Evolutionary conservation across 495 filamentous ascomycete genomes (phyloP).

Genomic region (Penicillium macrosclerotiorum): DNA sequence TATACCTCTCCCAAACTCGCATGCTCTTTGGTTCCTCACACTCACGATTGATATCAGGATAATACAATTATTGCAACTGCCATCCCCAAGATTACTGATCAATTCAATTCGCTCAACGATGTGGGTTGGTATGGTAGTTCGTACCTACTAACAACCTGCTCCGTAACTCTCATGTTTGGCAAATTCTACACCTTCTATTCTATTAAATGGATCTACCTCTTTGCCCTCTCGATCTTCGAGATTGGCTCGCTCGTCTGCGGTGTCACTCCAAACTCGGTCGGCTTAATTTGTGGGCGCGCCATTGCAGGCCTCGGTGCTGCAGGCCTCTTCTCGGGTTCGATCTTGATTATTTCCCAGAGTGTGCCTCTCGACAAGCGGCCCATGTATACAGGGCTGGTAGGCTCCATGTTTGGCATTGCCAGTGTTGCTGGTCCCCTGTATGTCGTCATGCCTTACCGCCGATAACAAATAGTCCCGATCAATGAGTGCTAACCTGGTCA

Average conservation of each 20-base stretch:
- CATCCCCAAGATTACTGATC: slow-evolving; percentile 78
- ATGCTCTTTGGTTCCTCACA: background rate
- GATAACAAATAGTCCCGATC: too few species aligned
- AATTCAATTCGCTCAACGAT: slow-evolving; percentile 72
- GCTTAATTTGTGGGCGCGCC: slow-evolving; percentile 81
- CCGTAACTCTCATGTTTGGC: slow-evolving; percentile 72
- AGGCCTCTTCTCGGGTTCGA: slow-evolving; percentile 77
- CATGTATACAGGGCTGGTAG: slow-evolving; percentile 68
- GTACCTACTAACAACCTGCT: slow-evolving; percentile 69
- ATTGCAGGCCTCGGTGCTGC: slow-evolving; percentile 82
- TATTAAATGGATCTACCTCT: slow-evolving; percentile 70
- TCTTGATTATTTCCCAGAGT: slow-evolving; percentile 74
- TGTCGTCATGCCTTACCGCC: too few species aligned
- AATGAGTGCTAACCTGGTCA: background rate
- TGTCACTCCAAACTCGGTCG: slow-evolving; percentile 67
- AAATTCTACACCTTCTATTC: slow-evolving; percentile 78
- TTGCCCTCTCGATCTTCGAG: slow-evolving; percentile 75
- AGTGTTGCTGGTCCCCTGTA: slow-evolving; percentile 70
- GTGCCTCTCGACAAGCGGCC: slow-evolving; percentile 72
- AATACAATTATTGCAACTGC: slow-evolving; percentile 84
- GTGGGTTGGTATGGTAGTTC: slow-evolving; percentile 79
- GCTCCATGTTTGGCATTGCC: slow-evolving; percentile 79
- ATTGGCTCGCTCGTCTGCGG: slow-evolving; percentile 84
- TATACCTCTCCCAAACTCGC: too few species aligned
- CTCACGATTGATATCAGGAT: slow-evolving; percentile 38